Conservation (phyloP, 1,139 yeast species). For the Diutina scorzettiae region DNA sequence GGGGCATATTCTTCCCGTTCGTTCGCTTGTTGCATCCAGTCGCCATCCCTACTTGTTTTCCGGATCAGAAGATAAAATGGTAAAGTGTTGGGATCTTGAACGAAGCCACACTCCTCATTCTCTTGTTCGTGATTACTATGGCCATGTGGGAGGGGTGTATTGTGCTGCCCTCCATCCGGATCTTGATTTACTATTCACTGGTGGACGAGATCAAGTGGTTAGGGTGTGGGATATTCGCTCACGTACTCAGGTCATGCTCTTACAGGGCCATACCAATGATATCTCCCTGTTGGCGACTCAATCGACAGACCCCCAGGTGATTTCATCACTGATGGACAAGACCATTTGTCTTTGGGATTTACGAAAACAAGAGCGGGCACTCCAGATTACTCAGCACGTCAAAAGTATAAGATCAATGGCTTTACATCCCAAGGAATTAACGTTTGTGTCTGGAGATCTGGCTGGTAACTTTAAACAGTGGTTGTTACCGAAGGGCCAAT, state of each 20-base stretch:
- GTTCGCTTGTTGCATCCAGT: slow-evolving; percentile 61
- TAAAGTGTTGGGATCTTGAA: slow-evolving; percentile 96
- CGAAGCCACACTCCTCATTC: slow-evolving; percentile 44
- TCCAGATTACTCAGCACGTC: slow-evolving; percentile 73
- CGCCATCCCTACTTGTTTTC: slow-evolving; percentile 82
- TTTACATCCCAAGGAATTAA: slow-evolving; percentile 58
- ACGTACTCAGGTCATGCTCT: slow-evolving; percentile 58
- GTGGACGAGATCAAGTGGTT: slow-evolving; percentile 80
- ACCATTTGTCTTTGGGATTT: slow-evolving; percentile 83
- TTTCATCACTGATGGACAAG: slow-evolving; percentile 75
- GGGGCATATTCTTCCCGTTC: slow-evolving; percentile 85
- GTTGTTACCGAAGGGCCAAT: slow-evolving; percentile 68
- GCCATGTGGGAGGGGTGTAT: slow-evolving; percentile 86
- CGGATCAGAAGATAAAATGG: slow-evolving; percentile 88
- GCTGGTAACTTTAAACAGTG: slow-evolving; percentile 77
- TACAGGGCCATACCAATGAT: slow-evolving; percentile 74
- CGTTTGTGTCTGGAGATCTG: slow-evolving; percentile 66
- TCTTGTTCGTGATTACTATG: slow-evolving; percentile 72
- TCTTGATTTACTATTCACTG: slow-evolving; percentile 74
- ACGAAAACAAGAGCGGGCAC: slow-evolving; percentile 24
- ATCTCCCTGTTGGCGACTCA: slow-evolving; percentile 60
- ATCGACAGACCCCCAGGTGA: slow-evolving; percentile 71
- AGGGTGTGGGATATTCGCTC: slow-evolving; percentile 92
- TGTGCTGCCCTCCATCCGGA: slow-evolving; percentile 80
- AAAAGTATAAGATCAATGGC: slow-evolving; percentile 69